phyloP scores from a whole-genome alignment of 177 flowering plant species.

The Telopea speciosissima region DNA sequence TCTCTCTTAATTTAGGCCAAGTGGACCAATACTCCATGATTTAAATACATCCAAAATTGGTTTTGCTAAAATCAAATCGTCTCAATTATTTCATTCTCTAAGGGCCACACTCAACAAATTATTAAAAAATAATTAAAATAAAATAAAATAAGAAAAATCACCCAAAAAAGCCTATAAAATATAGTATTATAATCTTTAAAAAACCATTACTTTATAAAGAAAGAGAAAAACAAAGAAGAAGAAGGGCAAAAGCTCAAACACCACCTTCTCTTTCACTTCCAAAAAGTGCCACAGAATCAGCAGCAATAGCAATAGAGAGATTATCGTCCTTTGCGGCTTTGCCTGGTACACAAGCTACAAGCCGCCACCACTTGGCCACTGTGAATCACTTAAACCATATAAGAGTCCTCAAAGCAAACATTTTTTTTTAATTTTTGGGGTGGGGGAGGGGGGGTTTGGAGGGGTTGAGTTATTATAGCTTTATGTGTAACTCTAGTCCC shows the following conservation, averaged over 20 bases:
- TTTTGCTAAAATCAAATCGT: conserved; percentile 24
- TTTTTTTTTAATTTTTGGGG: no score
- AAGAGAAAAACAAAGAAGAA: conserved; percentile 2
- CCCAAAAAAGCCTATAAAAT: background rate
- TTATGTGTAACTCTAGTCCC: background rate
- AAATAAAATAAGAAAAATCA: no score
- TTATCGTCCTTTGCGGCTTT: conserved; percentile 12
- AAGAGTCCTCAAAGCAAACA: no score
- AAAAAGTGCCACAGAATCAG: background rate
- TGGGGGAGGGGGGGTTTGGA: no score
- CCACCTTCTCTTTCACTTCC: no score
- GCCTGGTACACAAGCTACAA: conserved; percentile 24
- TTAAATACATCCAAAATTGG: conserved; percentile 32
- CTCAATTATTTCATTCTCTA: conserved; percentile 37
- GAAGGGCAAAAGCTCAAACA: no score
- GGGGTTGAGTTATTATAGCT: background rate
- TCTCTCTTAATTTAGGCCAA: background rate
- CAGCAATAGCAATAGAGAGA: conserved; percentile 9
- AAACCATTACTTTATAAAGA: no score
- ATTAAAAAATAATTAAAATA: background rate
- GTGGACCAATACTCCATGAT: conserved; percentile 38
- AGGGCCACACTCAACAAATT: background rate
- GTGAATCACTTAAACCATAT: background rate
- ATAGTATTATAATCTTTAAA: background rate
- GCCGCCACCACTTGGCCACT: conserved; percentile 26